Evolutionary conservation across 306 rosid species (phyloP), one percentile per base, ranked within the genome.

Genomic region (Medicago ruthenica): DNA sequence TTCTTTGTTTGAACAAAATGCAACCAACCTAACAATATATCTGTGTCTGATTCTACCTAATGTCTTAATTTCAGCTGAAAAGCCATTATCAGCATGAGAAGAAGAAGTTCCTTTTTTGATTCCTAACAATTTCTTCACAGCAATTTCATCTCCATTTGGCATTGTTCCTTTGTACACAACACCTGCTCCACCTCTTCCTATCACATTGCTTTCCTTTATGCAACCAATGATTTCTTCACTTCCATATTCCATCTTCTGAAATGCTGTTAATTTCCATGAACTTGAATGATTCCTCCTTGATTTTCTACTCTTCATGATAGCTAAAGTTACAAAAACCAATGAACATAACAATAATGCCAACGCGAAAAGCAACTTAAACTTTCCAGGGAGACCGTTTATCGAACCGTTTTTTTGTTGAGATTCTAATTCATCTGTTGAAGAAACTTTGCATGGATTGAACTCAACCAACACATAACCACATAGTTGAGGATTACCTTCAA

Each of bases 141-240:
- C 97, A 36, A 92, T 92, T 74, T 84, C 77, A 77, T 92, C 97
- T 8, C 96, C 96, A 34, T 79, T 92, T 6, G 87, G 85, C 96
- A 92, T 87, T 15, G 73, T 80, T 77, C 97, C 97, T 74, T 81
- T 78, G 75, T 88, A 92, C 7, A 92, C 97, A 75, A 87, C 77
- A 20, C 97, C 97, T 22, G 96, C 89, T 59, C 96, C 97, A 4
- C 97, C 97, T 84, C 81, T 87, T 76, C 97, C 97, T 36, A 92
- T 92, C 27, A 87, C 86, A 79, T 87, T 92, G 86, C 70, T 79
- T 12, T 92, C 97, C 74, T 88, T 92, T 47, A 90, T 60, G 76
- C 96, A 90, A 47, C 82, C 93, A 47, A 84, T 20, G 66, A 92
- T 80, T 67, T 90, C 96, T 58, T 86, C 84, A 47, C 97, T 89